Evolutionary conservation across 1,284 basidiomycete genomes (phyloP).

Genomic region (Ganoderma leucocontextum): DNA sequence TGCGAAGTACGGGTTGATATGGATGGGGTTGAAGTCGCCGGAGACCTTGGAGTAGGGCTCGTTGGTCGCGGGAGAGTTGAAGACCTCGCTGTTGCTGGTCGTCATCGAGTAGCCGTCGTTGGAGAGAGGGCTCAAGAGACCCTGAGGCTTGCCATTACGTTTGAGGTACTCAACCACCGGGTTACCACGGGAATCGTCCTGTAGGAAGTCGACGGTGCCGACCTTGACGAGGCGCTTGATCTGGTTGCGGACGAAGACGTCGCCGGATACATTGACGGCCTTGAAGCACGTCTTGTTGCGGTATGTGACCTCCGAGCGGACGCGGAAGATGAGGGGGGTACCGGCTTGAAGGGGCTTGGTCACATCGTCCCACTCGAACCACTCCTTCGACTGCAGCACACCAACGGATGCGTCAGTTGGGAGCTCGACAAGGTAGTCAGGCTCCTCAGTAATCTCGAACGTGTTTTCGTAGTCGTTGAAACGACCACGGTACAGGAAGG

Average conservation of each 20-base stretch:
- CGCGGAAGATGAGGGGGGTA: slow-evolving; percentile 89
- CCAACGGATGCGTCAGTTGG: slow-evolving; percentile 85
- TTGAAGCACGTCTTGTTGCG: slow-evolving; percentile 91
- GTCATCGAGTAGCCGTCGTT: slow-evolving; percentile 88
- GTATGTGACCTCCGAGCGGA: slow-evolving; percentile 87
- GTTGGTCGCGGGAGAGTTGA: slow-evolving; percentile 87
- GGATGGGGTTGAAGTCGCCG: slow-evolving; percentile 98
- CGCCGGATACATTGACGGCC: slow-evolving; percentile 85
- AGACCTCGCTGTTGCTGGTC: slow-evolving; percentile 62
- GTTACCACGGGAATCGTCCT: slow-evolving; percentile 91
- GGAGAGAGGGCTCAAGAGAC: slow-evolving; percentile 80
- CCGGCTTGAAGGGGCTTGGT: slow-evolving; percentile 82
- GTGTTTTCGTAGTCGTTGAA: slow-evolving; percentile 96
- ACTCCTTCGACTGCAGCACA: slow-evolving; percentile 94
- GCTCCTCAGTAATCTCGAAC: slow-evolving; percentile 91
- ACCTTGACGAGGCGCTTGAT: slow-evolving; percentile 90
- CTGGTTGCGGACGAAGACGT: slow-evolving; percentile 86
- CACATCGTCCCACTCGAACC: slow-evolving; percentile 96
- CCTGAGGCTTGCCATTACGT: slow-evolving; percentile 86
- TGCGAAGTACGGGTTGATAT: slow-evolving; percentile 98
- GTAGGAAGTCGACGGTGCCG: slow-evolving; percentile 86
- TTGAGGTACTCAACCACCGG: slow-evolving; percentile 94
- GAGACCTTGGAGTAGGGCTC: slow-evolving; percentile 96
- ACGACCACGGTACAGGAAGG: slow-evolving; percentile 96
- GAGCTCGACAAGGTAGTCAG: slow-evolving; percentile 86